These are phyloP conservation scores for Neonectria magnoliae DNA, from an alignment of 2,329 filamentous ascomycete genomes.

Conservation along the genomic window DNA sequence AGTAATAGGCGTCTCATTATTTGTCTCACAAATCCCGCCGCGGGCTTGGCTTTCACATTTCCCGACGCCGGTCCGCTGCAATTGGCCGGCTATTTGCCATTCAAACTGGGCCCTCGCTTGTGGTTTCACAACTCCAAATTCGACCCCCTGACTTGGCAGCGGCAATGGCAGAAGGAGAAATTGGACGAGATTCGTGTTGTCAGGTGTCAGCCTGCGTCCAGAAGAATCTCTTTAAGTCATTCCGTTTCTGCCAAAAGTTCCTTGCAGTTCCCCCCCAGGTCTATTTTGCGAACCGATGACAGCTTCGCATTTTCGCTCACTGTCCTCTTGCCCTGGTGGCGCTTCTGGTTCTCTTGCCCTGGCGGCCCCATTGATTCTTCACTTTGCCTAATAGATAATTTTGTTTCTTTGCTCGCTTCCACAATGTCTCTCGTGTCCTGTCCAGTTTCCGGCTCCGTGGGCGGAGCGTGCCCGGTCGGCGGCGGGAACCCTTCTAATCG, in stretches of 20 bases:
- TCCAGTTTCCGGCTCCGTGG: conserved; percentile 45
- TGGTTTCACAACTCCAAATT: not conserved
- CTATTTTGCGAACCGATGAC: not conserved
- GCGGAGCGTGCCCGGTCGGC: conserved; percentile 38
- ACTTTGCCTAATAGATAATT: not conserved
- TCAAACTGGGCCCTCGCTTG: not conserved
- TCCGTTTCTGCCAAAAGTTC: not conserved
- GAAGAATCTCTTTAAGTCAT: not conserved
- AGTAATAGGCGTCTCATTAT: not conserved
- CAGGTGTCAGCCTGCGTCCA: not conserved
- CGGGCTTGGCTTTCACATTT: conserved; percentile 8
- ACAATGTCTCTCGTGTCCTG: conserved; percentile 46
- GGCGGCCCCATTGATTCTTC: conserved; percentile 20
- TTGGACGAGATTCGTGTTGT: not conserved
- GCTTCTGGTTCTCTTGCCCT: conserved; percentile 23
- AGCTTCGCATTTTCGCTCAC: not conserved
- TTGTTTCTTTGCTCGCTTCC: not conserved
- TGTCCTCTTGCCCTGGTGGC: conserved; percentile 26
- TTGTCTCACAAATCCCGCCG: not conserved
- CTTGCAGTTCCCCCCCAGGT: not conserved
- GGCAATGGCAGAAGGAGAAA: not conserved
- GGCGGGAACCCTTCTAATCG: not conserved
- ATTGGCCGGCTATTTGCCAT: not conserved
- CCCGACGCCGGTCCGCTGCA: not conserved
- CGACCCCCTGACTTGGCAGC: not conserved